These are phyloP conservation scores for Lentinula guzmanii DNA, from an alignment of 768 basidiomycete genomes.

Conservation along the genomic window DNA sequence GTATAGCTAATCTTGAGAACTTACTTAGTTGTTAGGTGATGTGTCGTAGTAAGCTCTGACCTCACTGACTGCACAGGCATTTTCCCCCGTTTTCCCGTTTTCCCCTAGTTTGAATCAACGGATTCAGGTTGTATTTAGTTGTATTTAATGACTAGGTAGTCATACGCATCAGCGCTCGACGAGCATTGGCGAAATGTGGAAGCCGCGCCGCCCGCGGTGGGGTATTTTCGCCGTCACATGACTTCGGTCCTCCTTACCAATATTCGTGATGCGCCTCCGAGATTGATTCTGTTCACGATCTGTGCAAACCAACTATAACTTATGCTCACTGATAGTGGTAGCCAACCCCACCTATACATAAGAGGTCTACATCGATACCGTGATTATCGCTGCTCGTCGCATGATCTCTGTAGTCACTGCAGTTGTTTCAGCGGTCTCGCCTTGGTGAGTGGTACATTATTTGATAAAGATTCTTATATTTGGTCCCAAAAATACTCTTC, in stretches of 20 bases:
- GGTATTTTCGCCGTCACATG: not conserved
- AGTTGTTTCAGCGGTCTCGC: not conserved
- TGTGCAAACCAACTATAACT: not conserved
- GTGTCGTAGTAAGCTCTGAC: no score
- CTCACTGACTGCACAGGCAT: not conserved
- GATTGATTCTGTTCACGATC: not conserved
- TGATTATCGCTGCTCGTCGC: not conserved
- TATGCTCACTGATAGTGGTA: not conserved
- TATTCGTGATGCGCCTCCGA: not conserved
- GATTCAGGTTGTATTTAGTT: not conserved
- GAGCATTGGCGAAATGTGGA: not conserved
- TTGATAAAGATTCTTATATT: not conserved
- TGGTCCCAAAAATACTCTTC: conserved; percentile 1
- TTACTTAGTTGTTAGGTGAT: no score
- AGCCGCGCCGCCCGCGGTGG: not conserved
- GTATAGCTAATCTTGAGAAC: no score
- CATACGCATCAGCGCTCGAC: not conserved
- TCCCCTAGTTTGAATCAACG: not conserved
- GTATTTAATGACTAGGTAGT: not conserved
- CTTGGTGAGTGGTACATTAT: not conserved
- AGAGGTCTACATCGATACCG: not conserved
- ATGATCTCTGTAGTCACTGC: not conserved
- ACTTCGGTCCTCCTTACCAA: not conserved
- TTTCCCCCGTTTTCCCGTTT: not conserved
- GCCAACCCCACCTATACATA: not conserved